Evolutionary conservation across 2,329 filamentous ascomycete genomes (phyloP), one percentile per base, ranked within the genome.

Genomic region (Teratosphaeria zuluensis): DNA sequence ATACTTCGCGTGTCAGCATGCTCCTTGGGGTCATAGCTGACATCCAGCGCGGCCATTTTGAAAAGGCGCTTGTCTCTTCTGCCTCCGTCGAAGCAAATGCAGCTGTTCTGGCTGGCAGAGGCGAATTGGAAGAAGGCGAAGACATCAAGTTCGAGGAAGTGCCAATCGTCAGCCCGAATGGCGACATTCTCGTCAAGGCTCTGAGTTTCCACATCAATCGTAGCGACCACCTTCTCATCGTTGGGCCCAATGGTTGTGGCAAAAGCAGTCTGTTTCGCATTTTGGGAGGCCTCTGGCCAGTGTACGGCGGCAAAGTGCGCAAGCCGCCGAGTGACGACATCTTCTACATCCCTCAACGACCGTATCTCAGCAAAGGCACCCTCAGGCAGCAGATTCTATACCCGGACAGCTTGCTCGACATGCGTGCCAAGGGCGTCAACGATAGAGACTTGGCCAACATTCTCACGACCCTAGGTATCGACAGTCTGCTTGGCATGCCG

Each of bases 301-400:
- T 97, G 12, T 99, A 99, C 73, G 92, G 94, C 64, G 94, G 94
- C 56, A 90, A 84, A 1, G 94, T 99, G 21, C 82, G 90, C 68
- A 97, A 97, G 73, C 94, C 94, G 1, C 86, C 89, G 1, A 94
- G 92, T 68, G 85, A 89, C 65, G 88, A 94, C 71, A 97, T 99
- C 70, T 99, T 97, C 76, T 99, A 99, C 76, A 95, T 99, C 64
- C 94, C 94, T 0, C 94, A 99, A 70, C 85, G 94, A 1, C 94
- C 94, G 0, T 99, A 99, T 70, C 82, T 99, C 1, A 94, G 89
- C 14, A 85, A 90, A 56, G 94, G 94, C 24, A 91, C 89, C 1
- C 83, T 99, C n/a, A 86, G 94, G 46, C 91, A 97, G 73, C 94
- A 99, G 70, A 91, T 99, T 66, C 96, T 94, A 60, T 99, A 99